Conservation (phyloP, 495 filamentous ascomycete species). For the Penicillium atrosanguineum region DNA sequence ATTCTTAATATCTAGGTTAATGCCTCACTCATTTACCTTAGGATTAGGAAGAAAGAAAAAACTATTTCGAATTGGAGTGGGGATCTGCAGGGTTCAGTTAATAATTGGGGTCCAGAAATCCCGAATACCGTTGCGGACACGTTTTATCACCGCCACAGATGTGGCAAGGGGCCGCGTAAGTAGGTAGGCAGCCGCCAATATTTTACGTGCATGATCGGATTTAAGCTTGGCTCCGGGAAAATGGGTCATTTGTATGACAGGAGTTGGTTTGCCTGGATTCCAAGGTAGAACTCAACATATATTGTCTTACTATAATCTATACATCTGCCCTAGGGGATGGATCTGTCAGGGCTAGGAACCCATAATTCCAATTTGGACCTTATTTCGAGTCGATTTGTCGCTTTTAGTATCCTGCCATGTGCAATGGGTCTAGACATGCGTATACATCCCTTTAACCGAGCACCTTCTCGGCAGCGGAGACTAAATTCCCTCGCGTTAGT, state of each 20-base stretch:
- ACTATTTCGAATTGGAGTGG: neutral
- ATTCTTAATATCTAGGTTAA: neutral
- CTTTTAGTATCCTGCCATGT: slow-evolving; percentile 4
- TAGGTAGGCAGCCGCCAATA: slow-evolving; percentile 11
- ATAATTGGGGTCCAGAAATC: neutral
- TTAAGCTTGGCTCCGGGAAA: neutral
- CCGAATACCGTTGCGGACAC: neutral
- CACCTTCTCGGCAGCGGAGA: slow-evolving; percentile 71
- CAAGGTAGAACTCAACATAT: too few relatives aligned
- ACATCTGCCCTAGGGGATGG: too few relatives aligned
- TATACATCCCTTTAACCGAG: slow-evolving; percentile 47
- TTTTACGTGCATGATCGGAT: neutral
- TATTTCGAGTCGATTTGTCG: neutral
- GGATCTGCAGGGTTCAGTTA: slow-evolving; percentile 10
- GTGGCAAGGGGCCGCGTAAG: slow-evolving; percentile 21
- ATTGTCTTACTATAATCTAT: too few relatives aligned
- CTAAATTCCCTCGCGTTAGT: slow-evolving; percentile 35
- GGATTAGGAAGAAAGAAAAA: neutral
- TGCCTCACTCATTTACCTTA: neutral
- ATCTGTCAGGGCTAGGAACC: too few relatives aligned
- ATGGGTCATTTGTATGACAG: too few relatives aligned
- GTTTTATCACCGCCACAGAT: slow-evolving; percentile 13
- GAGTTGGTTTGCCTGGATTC: too few relatives aligned
- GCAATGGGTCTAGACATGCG: neutral
- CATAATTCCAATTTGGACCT: neutral